These are phyloP conservation scores for Microcyclospora pomicola DNA, from an alignment of 2,329 filamentous ascomycete species.

Conservation along the genomic window DNA sequence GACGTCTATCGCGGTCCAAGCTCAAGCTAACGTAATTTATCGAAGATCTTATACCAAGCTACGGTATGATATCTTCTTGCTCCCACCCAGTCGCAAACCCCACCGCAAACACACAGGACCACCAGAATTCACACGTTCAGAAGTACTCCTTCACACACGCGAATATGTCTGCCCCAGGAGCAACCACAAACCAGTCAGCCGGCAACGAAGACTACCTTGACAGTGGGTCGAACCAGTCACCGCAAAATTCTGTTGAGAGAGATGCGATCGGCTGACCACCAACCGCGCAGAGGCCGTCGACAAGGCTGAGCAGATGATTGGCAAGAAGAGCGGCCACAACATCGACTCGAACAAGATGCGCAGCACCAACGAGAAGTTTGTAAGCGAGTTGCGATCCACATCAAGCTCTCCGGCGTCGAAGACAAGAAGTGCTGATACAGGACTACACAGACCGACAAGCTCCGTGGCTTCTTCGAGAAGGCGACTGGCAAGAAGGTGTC, in stretches of 20 bases:
- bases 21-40: too few species aligned
- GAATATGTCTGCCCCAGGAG: neutral
- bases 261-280: neutral
- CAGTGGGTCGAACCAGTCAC: neutral
- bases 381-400: neutral
- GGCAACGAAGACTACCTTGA: slow-evolving; percentile 2
- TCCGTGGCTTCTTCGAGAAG: slow-evolving; percentile 8
- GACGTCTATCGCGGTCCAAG: too few species aligned
- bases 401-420: neutral
- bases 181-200: neutral
- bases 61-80: too few species aligned
- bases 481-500: slow-evolving; percentile 10
- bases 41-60: too few species aligned
- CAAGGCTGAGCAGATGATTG: slow-evolving; percentile 6
- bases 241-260: neutral
- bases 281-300: slow-evolving; percentile 1
- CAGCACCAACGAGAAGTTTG: slow-evolving; percentile 10
- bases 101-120: too few species aligned
- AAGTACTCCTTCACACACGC: neutral
- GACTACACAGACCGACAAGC: slow-evolving; percentile 4
- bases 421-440: neutral
- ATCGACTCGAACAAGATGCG: slow-evolving; percentile 8
- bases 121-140: too few species aligned
- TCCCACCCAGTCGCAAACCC: too few species aligned
- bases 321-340: slow-evolving; percentile 5